A percentile compares a stretch with the other conserved stretches of the same genome.
phyloP scores from a whole-genome alignment of 371 early-diverging fungal species.

The Apophysomyces elegans region DNA sequence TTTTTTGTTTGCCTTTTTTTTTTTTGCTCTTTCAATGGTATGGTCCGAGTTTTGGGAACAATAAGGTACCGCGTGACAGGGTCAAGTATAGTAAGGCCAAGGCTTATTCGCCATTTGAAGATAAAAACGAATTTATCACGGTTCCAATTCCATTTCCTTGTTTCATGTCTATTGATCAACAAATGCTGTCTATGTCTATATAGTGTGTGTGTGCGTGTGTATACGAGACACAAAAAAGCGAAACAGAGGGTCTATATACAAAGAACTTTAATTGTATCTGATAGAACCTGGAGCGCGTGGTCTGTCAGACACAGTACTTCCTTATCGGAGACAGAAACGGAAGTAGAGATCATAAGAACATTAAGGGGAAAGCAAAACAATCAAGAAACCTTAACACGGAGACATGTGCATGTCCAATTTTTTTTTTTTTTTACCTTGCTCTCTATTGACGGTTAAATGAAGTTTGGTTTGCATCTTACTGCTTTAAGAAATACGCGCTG shows the following conservation, averaged over 20 bases:
- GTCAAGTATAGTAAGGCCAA: too few species aligned
- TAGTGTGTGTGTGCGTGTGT: neutral
- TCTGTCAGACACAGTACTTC: neutral
- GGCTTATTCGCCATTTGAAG: neutral
- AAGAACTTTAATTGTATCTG: constrained; percentile 3
- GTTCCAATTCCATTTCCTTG: neutral
- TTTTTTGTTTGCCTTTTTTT: too few species aligned
- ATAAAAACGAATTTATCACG: neutral
- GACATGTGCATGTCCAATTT: too few species aligned
- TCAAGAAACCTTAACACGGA: too few species aligned
- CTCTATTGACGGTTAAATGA: too few species aligned
- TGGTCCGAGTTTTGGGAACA: too few species aligned
- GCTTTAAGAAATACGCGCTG: too few species aligned
- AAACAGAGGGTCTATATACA: neutral
- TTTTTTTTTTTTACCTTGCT: too few species aligned
- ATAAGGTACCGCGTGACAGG: too few species aligned
- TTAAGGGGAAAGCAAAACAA: too few species aligned
- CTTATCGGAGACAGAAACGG: neutral
- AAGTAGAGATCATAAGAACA: neutral
- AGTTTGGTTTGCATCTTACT: too few species aligned
- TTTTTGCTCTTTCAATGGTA: too few species aligned
- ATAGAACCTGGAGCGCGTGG: constrained; percentile 4
- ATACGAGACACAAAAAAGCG: neutral
- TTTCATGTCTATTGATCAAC: neutral
- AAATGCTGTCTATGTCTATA: neutral